These are phyloP conservation scores for Setaria viridis DNA, from an alignment of 202 grass and related monocot genomes.

Conservation along the genomic window DNA sequence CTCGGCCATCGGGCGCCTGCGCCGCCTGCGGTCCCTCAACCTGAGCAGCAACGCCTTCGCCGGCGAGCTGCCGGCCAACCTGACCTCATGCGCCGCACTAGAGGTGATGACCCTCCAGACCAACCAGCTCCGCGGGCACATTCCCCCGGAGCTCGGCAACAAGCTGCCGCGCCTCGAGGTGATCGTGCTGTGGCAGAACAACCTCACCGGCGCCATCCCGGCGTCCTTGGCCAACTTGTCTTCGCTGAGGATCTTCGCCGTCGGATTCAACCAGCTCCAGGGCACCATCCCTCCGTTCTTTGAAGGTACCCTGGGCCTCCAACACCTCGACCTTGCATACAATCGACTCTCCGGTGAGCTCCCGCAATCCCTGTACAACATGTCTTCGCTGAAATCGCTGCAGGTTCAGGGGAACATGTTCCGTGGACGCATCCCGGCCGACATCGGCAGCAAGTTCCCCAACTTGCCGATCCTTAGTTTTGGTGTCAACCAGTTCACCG, in stretches of 20 bases:
- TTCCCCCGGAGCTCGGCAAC: neutral
- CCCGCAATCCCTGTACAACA: conserved; percentile 32
- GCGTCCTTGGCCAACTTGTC: neutral
- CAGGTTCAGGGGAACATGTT: neutral
- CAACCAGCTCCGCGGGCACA: conserved; percentile 5
- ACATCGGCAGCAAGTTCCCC: conserved; percentile 9
- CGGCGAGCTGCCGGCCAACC: conserved; percentile 15
- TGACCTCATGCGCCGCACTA: conserved; percentile 17
- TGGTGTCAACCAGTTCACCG: neutral
- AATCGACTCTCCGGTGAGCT: conserved; percentile 43
- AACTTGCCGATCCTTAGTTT: neutral
- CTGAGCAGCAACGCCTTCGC: conserved; percentile 16
- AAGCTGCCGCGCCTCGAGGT: conserved; percentile 6
- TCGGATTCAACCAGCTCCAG: neutral
- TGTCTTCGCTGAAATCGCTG: neutral
- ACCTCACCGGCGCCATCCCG: neutral
- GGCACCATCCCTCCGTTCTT: neutral
- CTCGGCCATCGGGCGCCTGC: neutral
- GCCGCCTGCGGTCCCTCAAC: neutral
- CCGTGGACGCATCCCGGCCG: neutral
- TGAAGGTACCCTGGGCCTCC: neutral
- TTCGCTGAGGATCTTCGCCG: neutral
- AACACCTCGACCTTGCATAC: neutral
- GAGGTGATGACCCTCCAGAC: neutral
- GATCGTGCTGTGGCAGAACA: neutral